Evolutionary conservation across 495 filamentous ascomycete species (phyloP).

Genomic region (Penicillium cataractarum): DNA sequence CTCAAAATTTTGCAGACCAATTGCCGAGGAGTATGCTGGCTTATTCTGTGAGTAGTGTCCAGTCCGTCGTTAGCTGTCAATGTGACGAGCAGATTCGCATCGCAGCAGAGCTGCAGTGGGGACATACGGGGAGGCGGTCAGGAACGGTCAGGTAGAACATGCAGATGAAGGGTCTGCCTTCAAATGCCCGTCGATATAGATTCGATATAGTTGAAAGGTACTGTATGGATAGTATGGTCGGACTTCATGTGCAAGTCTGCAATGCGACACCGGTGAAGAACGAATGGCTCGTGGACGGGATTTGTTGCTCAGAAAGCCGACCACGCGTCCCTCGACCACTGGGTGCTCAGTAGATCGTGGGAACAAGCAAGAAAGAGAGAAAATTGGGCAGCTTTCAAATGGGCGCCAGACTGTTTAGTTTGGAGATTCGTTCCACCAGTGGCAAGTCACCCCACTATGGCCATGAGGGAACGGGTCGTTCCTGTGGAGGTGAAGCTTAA

Average conservation of each 20-base stretch:
- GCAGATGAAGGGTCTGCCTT: neutral
- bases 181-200: neutral
- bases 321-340: slow-evolving; percentile 31
- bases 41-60: neutral
- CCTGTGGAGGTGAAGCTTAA: slow-evolving; percentile 1
- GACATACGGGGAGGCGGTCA: slow-evolving; percentile 21
- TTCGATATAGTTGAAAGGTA: neutral
- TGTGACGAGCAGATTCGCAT: slow-evolving; percentile 1
- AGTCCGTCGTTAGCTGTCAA: slow-evolving; percentile 9
- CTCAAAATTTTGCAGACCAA: neutral
- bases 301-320: neutral
- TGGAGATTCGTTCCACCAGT: neutral
- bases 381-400: slow-evolving; percentile 15
- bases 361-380: neutral
- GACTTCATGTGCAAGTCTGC: slow-evolving; percentile 11
- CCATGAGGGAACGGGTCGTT: neutral
- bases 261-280: neutral
- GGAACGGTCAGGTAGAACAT: slow-evolving; percentile 9
- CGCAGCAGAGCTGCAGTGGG: slow-evolving; percentile 14
- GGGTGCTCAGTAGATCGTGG: slow-evolving; percentile 7
- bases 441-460: neutral
- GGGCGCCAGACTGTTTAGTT: neutral
- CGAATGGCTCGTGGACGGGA: neutral
- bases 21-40: neutral
- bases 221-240: neutral